Percentiles rank a stretch among this genome's conserved stretches.
Conservation (phyloP, 1,284 basidiomycete genomes). For the Neolentinus lepideus region DNA sequence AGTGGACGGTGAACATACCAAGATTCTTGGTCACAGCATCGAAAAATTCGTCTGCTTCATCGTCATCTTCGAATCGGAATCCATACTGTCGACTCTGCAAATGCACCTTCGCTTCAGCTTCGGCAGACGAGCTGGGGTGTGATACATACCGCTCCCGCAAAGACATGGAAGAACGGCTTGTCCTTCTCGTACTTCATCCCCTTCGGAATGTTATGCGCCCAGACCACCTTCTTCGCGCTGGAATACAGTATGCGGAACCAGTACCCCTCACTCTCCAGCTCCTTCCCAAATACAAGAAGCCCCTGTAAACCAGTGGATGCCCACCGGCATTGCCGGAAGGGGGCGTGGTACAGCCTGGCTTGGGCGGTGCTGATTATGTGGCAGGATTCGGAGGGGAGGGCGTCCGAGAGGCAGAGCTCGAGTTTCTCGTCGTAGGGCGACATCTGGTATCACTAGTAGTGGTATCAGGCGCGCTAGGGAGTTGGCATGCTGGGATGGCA, state of each 20-base stretch:
- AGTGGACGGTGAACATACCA: not conserved
- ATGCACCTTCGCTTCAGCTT: conserved; percentile 2
- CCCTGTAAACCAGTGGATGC: conserved; percentile 65
- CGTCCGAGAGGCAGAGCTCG: conserved; percentile 17
- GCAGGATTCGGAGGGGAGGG: conserved; percentile 18
- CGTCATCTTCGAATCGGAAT: conserved; percentile 63
- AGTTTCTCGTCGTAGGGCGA: not conserved
- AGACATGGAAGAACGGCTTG: conserved; percentile 89
- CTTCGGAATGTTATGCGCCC: conserved; percentile 83
- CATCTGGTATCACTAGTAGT: too few species aligned
- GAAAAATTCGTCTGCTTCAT: conserved; percentile 50
- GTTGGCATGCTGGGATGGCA: too few species aligned
- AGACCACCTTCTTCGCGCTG: conserved; percentile 68
- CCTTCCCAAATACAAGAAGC: conserved; percentile 64
- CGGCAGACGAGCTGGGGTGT: not conserved
- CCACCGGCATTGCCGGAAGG: conserved; percentile 51
- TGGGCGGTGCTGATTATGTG: conserved; percentile 20
- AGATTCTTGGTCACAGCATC: conserved; percentile 33
- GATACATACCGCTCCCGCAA: conserved; percentile 70
- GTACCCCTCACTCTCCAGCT: conserved; percentile 44
- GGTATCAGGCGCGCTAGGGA: too few species aligned
- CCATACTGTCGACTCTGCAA: conserved; percentile 72
- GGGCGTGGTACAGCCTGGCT: conserved; percentile 47
- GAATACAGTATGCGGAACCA: conserved; percentile 74
- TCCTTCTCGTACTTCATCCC: conserved; percentile 81